Conservation (phyloP, 169 alveolate species). For the Plasmodium gonderi region DNA sequence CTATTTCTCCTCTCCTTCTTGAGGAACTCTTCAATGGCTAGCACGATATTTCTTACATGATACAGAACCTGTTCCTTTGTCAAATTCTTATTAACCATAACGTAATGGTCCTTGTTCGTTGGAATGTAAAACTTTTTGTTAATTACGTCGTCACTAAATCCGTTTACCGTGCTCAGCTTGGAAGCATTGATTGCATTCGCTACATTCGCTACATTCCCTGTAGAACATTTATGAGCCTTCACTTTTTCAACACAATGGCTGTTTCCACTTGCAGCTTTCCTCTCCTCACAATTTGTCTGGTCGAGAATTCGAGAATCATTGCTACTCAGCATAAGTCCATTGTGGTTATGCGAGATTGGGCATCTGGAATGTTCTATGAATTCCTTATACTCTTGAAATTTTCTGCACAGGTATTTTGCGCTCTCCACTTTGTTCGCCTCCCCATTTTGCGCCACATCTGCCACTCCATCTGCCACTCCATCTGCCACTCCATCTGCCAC, state of each 20-base stretch:
- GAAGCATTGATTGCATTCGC: background rate
- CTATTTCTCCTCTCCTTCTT: slow-evolving; percentile 1
- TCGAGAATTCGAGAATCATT: background rate
- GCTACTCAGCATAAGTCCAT: slow-evolving; percentile 1
- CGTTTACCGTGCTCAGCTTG: background rate
- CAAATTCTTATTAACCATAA: slow-evolving; percentile 15
- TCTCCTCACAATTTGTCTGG: background rate
- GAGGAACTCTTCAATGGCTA: slow-evolving; percentile 6
- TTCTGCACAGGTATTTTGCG: background rate
- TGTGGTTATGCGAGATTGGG: background rate
- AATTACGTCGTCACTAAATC: slow-evolving; percentile 19
- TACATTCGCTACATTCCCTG: background rate
- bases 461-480: background rate
- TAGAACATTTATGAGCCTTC: too few relatives aligned
- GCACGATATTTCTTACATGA: slow-evolving; percentile 7
- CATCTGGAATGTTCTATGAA: background rate
- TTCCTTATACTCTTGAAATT: slow-evolving; percentile 20
- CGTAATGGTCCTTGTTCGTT: slow-evolving; percentile 7
- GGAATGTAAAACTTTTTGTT: slow-evolving; percentile 49
- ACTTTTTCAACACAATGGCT: too few relatives aligned
- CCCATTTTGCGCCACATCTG: background rate
- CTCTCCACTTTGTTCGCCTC: background rate
- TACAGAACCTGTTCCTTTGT: slow-evolving; percentile 35
- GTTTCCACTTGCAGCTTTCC: too few relatives aligned
- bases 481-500: background rate